Base-by-base conservation (phyloP, 1,284 basidiomycete species). In the Ganoderma multipileum region DNA sequence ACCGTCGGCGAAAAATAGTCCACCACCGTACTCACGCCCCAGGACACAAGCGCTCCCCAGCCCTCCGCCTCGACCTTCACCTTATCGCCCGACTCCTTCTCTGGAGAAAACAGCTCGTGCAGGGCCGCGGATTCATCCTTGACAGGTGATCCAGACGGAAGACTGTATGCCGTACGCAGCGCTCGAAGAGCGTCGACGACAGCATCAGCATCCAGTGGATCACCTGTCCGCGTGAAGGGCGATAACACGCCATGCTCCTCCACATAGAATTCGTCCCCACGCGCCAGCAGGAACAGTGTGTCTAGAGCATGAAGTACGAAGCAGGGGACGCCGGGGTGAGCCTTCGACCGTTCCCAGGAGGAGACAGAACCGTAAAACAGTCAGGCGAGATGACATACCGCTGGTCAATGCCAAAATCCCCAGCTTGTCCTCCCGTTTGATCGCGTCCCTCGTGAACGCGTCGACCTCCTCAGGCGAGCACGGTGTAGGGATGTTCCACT, bases 391-490 rank as follows among this genome's bases (percentile, higher is more conserved):
- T 65, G 65, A 71, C 73, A 41, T 72, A 86, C 71, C 66, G 61
- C 85, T 78, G 36, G 14, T 60, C 38, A 86, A 73, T 63, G 81
- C 79, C 67, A 87, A 75, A 47, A 86, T 79, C 42, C 86, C 86
- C 67, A 85, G 71, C 78, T 86, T 85, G 76, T 86, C 85, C 72
- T 87, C 86, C 38, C 76, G 76, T 71, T 79, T 77, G 72, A 87
- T 85, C 26, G 81, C 76, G 58, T 82, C 74, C 47, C 73, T 73
- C 42, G 78, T 71, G 61, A 68, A 72, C 60, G 73, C 73, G 63
- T 77, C 73, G 59, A 76, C 74, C 63, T 70, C 72, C 54, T 72
- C 71, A 36, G 69, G 73, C 72, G 73, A 69, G 26, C 69, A 69
- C 16, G 74, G 73, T 38, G 75, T 75, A 20, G 66, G 55, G 57